phyloP scores from a whole-genome alignment of 2,329 filamentous ascomycete genomes.

The Paecilomyces variotii region DNA sequence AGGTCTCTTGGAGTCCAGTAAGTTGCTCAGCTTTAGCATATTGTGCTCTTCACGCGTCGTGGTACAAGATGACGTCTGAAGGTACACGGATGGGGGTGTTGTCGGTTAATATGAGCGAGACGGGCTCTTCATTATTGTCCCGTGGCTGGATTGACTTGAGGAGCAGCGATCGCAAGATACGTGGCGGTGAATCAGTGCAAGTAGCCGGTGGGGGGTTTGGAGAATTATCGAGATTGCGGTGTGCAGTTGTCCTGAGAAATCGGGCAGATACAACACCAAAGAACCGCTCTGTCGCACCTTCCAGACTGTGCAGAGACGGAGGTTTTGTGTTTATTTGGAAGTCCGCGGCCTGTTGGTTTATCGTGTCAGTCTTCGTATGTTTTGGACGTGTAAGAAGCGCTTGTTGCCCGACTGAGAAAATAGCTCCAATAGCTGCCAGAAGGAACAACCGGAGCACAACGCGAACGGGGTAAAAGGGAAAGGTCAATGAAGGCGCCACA shows the following conservation, averaged over 20 bases:
- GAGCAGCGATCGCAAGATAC: constrained; percentile 2
- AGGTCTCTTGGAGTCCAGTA: constrained; percentile 24
- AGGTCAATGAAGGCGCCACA: not conserved
- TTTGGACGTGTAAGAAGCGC: not conserved
- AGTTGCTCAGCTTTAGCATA: constrained; percentile 29
- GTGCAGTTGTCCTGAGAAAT: not conserved
- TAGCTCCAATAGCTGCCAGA: not conserved
- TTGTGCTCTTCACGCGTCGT: constrained; percentile 1
- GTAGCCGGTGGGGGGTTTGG: not conserved
- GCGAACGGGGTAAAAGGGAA: not conserved
- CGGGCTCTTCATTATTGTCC: not conserved
- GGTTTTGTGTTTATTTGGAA: not conserved
- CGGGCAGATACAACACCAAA: not conserved
- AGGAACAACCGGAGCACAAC: not conserved
- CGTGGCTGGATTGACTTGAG: not conserved
- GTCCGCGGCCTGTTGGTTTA: not conserved
- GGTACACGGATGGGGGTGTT: not conserved
- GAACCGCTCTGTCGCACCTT: not conserved
- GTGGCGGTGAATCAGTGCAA: constrained; percentile 5
- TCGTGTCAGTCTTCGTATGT: not conserved
- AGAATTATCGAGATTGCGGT: not conserved
- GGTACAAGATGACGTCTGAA: not conserved
- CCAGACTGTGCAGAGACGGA: not conserved
- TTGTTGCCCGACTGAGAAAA: not conserved
- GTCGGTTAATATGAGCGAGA: not conserved